Evolutionary conservation across 2,329 filamentous ascomycete genomes (phyloP).

Genomic region (Clarireedia homoeocarpa): DNA sequence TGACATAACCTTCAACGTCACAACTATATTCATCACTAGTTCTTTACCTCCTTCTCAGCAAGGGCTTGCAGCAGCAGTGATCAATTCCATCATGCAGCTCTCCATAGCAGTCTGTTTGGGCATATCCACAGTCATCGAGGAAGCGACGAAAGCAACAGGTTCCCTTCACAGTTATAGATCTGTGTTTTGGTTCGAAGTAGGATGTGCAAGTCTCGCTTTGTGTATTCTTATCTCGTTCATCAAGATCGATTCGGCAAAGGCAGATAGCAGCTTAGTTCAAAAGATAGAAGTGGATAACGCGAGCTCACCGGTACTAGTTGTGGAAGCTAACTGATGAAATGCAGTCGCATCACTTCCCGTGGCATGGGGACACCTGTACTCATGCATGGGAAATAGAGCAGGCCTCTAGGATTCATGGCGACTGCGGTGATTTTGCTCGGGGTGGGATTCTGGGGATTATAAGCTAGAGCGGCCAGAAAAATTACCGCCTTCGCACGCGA

Average conservation of each 20-base stretch:
- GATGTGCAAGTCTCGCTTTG: slow-evolving; percentile 1
- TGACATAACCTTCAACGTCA: slow-evolving; percentile 66
- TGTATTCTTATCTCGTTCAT: slow-evolving; percentile 2
- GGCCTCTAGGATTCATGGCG: too few relatives aligned
- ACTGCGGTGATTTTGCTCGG: too few relatives aligned
- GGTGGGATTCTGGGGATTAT: too few relatives aligned
- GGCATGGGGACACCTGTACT: too few relatives aligned
- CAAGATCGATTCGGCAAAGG: slow-evolving; percentile 7
- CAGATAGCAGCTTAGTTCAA: not conserved
- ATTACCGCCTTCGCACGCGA: too few relatives aligned
- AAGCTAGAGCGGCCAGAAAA: too few relatives aligned
- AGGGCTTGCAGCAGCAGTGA: slow-evolving; percentile 60
- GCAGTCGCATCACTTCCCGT: too few relatives aligned
- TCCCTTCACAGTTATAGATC: not conserved
- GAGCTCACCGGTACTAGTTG: not conserved
- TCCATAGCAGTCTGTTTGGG: slow-evolving; percentile 5
- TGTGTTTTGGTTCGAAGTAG: slow-evolving; percentile 8
- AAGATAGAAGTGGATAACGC: not conserved
- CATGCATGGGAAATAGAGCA: too few relatives aligned
- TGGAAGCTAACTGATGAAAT: not conserved
- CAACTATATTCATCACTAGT: slow-evolving; percentile 68
- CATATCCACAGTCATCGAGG: not conserved
- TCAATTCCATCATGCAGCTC: slow-evolving; percentile 37
- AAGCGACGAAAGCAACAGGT: not conserved
- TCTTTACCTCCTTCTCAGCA: slow-evolving; percentile 55